Evolutionary conservation across 1,284 basidiomycete species (phyloP), one percentile per base, ranked within the genome.

Genomic region (Peniophora sp.): DNA sequence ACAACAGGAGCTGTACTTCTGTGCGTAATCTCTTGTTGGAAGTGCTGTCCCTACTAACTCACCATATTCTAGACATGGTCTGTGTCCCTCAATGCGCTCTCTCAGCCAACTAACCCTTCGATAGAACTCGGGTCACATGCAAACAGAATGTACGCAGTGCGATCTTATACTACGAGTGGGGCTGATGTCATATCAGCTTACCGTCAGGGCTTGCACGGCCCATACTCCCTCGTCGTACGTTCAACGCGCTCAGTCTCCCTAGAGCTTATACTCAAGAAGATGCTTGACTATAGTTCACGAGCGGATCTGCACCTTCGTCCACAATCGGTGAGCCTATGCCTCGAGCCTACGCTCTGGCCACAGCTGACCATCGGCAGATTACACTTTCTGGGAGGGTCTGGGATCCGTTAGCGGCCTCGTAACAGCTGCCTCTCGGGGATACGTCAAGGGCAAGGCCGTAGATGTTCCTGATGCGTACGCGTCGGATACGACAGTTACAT

Each of bases 151-250:
- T 41, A 20, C 37, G 37, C 18, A 20, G n/a, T n/a, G n/a, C n/a
- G n/a, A 41, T 41, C 37, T n/a, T 20, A n/a, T n/a, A n/a, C n/a
- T n/a, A n/a, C n/a, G n/a, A n/a, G n/a, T 20, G 37, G 18, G n/a
- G 15, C 8, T 41, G 37, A 20, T 41, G 5, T 41, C 37, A n/a
- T 41, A 8, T 8, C 15, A 41, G 37, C 49, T n/a, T 71, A 65
- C 53, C 65, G 69, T 11, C 70, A 67, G 47, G 71, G 70, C 24
- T 70, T 73, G 59, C 71, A 69, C 58, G 71, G 70, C 36, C 70
- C 69, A 64, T 71, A 44, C 55, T 71, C 70, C 5, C 54, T 72
- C 52, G 65, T 65, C 3, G 24, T 27, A 46, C 22, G 24, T n/a
- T n/a, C n/a, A n/a, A n/a, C n/a, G n/a, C n/a, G n/a, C n/a, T n/a